Percentiles rank a stretch among this genome's conserved stretches.
phyloP scores from a whole-genome alignment of 106 monocot species.

The Chionographis japonica region DNA sequence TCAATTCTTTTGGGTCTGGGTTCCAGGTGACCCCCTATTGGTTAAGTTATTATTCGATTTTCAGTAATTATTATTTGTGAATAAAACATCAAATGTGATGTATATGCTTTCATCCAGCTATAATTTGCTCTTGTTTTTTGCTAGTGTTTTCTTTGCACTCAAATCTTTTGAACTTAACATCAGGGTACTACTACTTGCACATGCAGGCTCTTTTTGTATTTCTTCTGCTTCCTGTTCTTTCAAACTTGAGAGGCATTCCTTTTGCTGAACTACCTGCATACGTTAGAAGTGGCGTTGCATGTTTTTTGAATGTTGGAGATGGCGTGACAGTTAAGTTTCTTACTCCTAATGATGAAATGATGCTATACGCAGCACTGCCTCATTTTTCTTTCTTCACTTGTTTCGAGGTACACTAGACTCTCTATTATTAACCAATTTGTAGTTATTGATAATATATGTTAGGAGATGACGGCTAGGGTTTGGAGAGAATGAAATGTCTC shows the following conservation, averaged over 20 bases:
- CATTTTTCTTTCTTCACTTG: background rate
- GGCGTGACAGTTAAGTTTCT: slow-evolving; percentile 42
- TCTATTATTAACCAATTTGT: too few relatives aligned
- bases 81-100: too few relatives aligned
- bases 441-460: too few relatives aligned
- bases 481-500: too few relatives aligned
- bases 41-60: too few relatives aligned
- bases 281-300: slow-evolving; percentile 68
- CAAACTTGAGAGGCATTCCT: slow-evolving; percentile 84
- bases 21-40: slow-evolving; percentile 65
- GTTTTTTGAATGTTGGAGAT: slow-evolving; percentile 76
- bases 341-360: background rate
- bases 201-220: slow-evolving; percentile 91
- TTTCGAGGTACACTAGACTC: background rate
- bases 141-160: background rate
- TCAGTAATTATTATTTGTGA: too few relatives aligned
- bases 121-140: background rate
- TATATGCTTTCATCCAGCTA: background rate
- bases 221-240: slow-evolving; percentile 90
- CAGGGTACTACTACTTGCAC: slow-evolving; percentile 7
- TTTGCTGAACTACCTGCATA: slow-evolving; percentile 76
- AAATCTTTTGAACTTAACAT: background rate
- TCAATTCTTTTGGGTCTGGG: slow-evolving; percentile 97
- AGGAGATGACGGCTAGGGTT: too few relatives aligned
- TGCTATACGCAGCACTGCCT: background rate